Base-by-base conservation (phyloP, 371 early-diverging fungal species). In the Actinomortierella ambigua region DNA sequence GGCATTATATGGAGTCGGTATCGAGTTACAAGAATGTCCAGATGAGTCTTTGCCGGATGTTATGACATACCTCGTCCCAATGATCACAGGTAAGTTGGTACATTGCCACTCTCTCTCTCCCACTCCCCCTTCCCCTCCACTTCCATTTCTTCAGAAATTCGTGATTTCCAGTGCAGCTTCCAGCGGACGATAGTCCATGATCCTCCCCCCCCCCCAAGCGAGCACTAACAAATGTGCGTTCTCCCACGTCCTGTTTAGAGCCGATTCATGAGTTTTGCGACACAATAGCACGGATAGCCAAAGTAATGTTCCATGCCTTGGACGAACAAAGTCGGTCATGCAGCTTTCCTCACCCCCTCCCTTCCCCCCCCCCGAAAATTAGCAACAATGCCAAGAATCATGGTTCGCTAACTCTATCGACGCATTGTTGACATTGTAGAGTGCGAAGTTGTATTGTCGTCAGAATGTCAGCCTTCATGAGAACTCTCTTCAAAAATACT, bases 371-470 rank as follows among this genome's bases (percentile, higher is more conserved):
- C n/a, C n/a, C n/a, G n/a, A n/a, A n/a, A n/a, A n/a, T n/a, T n/a
- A n/a, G n/a, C n/a, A n/a, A n/a, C n/a, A n/a, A n/a, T n/a, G n/a
- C n/a, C n/a, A n/a, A n/a, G n/a, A n/a, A n/a, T n/a, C n/a, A n/a
- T n/a, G n/a, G n/a, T n/a, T n/a, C n/a, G n/a, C 34, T 34, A 34
- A 34, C 4, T 34, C 11, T 34, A n/a, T n/a, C n/a, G n/a, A n/a
- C n/a, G 4, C 34, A 11, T 34, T 11, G 34, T 34, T 34, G 11
- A 34, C 34, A 34, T 34, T 34, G 41, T 64, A 71, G 71, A 47
- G 61, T 49, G 66, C 71, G 41, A 71, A 71, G 44, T 55, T 71
- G 26, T 71, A 65, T 48, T 71, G 65, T 39, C 61, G 71, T 13
- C 71, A 71, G 40, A 65, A 65, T 14, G 59, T 62, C 41, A 71